These are phyloP conservation scores for Cladosporium sphaerospermum DNA, from an alignment of 2,329 filamentous ascomycete species.

Conservation along the genomic window DNA sequence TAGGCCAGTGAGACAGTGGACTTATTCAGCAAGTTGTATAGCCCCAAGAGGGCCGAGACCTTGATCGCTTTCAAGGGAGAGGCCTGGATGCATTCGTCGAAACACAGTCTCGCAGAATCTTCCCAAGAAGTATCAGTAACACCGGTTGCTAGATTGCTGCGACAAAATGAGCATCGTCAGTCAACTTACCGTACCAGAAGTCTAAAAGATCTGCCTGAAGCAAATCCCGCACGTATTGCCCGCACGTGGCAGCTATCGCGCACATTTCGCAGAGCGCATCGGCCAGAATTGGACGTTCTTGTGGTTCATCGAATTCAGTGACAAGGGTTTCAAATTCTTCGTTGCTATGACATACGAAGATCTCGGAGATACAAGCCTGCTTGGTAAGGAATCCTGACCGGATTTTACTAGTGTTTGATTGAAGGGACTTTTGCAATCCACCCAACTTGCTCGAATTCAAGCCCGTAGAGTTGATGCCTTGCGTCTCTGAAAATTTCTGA, in stretches of 20 bases:
- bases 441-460: too few relatives aligned
- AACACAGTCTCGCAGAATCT: not conserved
- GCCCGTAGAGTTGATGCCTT: too few relatives aligned
- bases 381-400: not conserved
- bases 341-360: not conserved
- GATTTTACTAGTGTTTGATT: not conserved
- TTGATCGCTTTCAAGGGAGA: not conserved
- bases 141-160: not conserved
- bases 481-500: too few relatives aligned
- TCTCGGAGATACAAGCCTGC: slow-evolving; percentile 2
- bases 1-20: not conserved
- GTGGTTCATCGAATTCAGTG: not conserved
- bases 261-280: not conserved
- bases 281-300: not conserved
- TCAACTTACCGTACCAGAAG: slow-evolving; percentile 1
- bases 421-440: not conserved
- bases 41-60: not conserved
- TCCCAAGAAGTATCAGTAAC: not conserved
- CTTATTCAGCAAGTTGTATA: not conserved
- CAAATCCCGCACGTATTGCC: not conserved
- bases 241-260: not conserved
- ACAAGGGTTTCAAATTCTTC: not conserved
- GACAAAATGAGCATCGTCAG: not conserved
- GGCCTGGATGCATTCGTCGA: not conserved
- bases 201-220: not conserved